Evolutionary conservation across 1,284 basidiomycete genomes (phyloP).

Genomic region (Polyporus tsugae): DNA sequence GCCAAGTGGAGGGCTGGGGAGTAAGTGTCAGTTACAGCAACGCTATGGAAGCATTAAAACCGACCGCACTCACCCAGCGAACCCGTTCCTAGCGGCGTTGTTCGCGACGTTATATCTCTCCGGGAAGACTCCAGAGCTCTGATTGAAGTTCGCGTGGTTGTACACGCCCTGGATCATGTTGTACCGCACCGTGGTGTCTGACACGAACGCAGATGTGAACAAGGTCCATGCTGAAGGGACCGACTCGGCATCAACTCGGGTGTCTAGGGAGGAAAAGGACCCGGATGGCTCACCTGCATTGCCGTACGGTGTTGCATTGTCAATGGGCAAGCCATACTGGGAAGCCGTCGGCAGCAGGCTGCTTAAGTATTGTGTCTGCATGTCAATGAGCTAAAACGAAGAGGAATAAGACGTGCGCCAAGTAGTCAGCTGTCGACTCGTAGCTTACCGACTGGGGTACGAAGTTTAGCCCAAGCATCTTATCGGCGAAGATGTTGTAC

Average conservation of each 20-base stretch:
- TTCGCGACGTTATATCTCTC: conserved; percentile 29
- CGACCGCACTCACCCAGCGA: conserved; percentile 31
- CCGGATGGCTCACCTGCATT: conserved; percentile 24
- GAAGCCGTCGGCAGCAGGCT: conserved; percentile 15
- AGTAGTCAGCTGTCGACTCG: not conserved
- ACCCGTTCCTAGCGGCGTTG: conserved; percentile 21
- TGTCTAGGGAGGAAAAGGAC: not conserved
- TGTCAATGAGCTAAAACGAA: conserved; percentile 10
- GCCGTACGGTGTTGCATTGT: conserved; percentile 22
- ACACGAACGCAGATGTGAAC: conserved; percentile 37
- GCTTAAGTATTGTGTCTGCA: conserved; percentile 24
- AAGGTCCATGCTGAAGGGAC: conserved; percentile 35
- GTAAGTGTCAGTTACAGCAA: not conserved
- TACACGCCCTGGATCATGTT: conserved; percentile 33
- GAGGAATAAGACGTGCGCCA: not conserved
- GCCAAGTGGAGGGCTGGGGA: conserved; percentile 31
- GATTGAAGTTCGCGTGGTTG: conserved; percentile 35
- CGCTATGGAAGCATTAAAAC: not conserved
- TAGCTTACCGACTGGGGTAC: conserved; percentile 33
- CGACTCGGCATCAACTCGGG: not conserved
- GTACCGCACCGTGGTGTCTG: conserved; percentile 32
- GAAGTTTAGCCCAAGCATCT: conserved; percentile 50
- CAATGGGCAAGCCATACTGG: conserved; percentile 31
- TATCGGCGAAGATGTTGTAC: conserved; percentile 75
- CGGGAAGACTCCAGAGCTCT: conserved; percentile 31